These are phyloP conservation scores for Aureobasidium sp. DNA, from an alignment of 2,329 filamentous ascomycete species.

Conservation along the genomic window DNA sequence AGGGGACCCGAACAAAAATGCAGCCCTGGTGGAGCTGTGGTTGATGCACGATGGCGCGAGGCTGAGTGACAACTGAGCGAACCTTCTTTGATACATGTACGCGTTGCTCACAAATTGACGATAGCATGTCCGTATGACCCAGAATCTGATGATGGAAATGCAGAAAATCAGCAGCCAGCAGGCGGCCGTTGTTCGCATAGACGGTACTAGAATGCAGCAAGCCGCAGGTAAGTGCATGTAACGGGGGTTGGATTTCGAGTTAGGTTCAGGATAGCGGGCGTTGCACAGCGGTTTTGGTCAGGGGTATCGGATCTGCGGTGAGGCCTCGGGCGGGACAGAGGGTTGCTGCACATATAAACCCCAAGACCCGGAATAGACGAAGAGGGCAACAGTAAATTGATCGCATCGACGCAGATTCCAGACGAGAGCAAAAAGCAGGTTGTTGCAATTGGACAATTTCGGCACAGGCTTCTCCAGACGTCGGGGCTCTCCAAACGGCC, in stretches of 20 bases:
- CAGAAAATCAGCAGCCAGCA: background rate
- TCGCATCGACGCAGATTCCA: background rate
- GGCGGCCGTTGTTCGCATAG: background rate
- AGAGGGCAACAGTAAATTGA: background rate
- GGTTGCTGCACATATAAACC: background rate
- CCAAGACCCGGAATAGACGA: background rate
- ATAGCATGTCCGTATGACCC: background rate
- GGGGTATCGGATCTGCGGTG: background rate
- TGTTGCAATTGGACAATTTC: background rate
- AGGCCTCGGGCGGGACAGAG: background rate
- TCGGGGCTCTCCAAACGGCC: background rate
- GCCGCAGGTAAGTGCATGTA: background rate
- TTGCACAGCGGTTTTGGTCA: slow-evolving; percentile 3
- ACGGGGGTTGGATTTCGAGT: slow-evolving; percentile 1
- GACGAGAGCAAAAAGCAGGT: background rate
- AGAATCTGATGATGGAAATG: background rate
- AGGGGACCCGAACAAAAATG: background rate
- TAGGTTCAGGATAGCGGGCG: slow-evolving; percentile 1
- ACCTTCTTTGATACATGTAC: background rate
- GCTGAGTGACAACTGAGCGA: background rate
- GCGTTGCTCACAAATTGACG: background rate
- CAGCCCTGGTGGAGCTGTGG: background rate
- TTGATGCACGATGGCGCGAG: background rate
- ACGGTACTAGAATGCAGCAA: background rate
- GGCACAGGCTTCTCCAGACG: background rate